phyloP scores from a whole-genome alignment of 2,329 filamentous ascomycete species.

The Allantophomopsis cytisporea region DNA sequence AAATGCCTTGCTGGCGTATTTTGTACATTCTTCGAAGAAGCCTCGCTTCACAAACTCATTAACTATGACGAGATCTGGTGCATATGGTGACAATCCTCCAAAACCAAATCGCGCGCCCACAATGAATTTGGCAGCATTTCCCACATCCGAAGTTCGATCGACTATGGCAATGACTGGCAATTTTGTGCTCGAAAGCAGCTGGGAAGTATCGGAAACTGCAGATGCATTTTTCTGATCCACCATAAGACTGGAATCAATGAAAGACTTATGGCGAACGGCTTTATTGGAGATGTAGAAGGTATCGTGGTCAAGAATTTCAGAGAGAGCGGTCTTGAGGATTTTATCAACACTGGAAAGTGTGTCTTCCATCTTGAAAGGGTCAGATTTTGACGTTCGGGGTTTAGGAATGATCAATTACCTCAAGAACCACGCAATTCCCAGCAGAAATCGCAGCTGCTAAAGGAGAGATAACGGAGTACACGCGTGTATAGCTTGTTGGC shows the following conservation, averaged over 20 bases:
- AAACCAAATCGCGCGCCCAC: conserved; percentile 40
- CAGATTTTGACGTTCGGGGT: background rate
- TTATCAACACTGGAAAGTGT: conserved; percentile 23
- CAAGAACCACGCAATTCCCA: conserved; percentile 34
- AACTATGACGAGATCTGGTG: conserved; percentile 48
- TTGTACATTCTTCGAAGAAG: conserved; percentile 34
- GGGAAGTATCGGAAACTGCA: conserved; percentile 7
- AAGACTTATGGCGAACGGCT: too few relatives aligned
- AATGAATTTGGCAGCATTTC: conserved; percentile 35
- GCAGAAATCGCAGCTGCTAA: conserved; percentile 31
- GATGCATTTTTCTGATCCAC: background rate
- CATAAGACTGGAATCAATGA: too few relatives aligned
- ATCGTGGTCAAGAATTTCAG: conserved; percentile 28
- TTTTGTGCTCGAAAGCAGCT: conserved; percentile 22
- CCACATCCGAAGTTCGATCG: conserved; percentile 42
- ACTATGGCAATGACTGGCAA: conserved; percentile 38
- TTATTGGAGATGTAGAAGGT: conserved; percentile 20
- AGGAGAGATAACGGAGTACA: conserved; percentile 29
- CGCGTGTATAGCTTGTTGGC: conserved; percentile 29
- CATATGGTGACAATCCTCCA: conserved; percentile 41
- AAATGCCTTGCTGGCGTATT: conserved; percentile 18
- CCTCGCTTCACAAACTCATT: conserved; percentile 45
- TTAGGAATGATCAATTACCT: conserved; percentile 20
- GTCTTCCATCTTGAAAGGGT: conserved; percentile 3
- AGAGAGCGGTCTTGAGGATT: conserved; percentile 22